Evolutionary conservation across 129 eudicot species (phyloP).

Genomic region (Arctium minus): DNA sequence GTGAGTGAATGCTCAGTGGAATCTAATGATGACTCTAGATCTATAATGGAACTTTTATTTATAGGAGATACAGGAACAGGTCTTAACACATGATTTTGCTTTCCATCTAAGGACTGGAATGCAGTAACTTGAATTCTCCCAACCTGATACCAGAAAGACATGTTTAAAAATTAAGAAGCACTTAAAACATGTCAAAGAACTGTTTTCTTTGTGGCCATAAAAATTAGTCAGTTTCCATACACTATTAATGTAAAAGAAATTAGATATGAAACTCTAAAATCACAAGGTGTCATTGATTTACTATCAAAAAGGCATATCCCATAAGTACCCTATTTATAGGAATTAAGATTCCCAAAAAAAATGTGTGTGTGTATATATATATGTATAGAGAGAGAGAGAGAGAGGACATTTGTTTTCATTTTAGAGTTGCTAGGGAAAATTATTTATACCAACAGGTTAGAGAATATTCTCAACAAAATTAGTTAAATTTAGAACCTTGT

Average conservation of each 20-base stretch:
- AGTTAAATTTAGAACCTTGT: conserved; percentile 49
- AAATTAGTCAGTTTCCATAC: neutral
- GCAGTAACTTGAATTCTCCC: conserved; percentile 99
- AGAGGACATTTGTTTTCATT: neutral
- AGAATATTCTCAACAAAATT: neutral
- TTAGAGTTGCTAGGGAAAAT: neutral
- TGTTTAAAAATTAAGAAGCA: neutral
- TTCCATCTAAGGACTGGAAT: conserved; percentile 93
- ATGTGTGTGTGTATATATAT: no score
- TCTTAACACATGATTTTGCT: conserved; percentile 47
- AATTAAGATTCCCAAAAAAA: neutral
- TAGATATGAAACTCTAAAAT: neutral
- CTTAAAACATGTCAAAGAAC: neutral
- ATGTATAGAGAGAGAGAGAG: neutral
- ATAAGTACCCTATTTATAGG: neutral
- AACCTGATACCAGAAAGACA: conserved; percentile 44
- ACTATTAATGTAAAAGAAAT: neutral
- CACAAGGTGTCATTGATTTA: neutral
- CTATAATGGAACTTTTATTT: conserved; percentile 48
- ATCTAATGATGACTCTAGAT: conserved; percentile 65
- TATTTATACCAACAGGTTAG: neutral
- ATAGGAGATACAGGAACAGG: conserved; percentile 57
- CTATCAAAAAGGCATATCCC: neutral
- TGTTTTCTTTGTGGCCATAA: conserved; percentile 17
- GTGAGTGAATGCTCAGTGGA: conserved; percentile 54